phyloP scores from a whole-genome alignment of 345 rosid species.

The Salix koriyanagi region DNA sequence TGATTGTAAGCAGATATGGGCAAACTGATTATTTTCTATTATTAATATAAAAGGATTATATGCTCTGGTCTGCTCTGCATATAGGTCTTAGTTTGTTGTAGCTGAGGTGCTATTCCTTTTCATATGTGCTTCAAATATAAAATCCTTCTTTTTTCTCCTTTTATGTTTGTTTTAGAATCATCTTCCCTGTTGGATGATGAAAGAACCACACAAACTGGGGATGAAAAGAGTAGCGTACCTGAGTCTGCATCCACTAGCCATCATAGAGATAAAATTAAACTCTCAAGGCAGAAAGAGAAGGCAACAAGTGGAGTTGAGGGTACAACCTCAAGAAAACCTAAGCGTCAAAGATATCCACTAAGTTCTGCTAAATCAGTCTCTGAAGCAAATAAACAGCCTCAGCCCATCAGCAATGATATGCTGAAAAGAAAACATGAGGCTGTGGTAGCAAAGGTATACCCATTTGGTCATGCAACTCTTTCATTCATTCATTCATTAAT shows the following conservation, averaged over 20 bases:
- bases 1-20: background rate
- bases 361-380: slow-evolving; percentile 31
- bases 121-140: background rate
- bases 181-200: slow-evolving; percentile 68
- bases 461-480: background rate
- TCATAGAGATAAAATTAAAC: slow-evolving; percentile 38
- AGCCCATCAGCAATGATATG: slow-evolving; percentile 27
- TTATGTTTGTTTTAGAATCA: slow-evolving; percentile 47
- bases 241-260: slow-evolving; percentile 51
- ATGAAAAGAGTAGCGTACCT: slow-evolving; percentile 47
- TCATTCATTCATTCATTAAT: slow-evolving; percentile 2
- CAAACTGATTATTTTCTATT: background rate
- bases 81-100: background rate
- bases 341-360: slow-evolving; percentile 42
- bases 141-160: background rate
- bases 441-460: slow-evolving; percentile 36
- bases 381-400: slow-evolving; percentile 38
- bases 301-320: slow-evolving; percentile 36
- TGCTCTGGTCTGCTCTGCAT: background rate
- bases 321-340: slow-evolving; percentile 41
- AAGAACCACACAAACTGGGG: slow-evolving; percentile 37
- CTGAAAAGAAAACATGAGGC: slow-evolving; percentile 55
- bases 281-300: slow-evolving; percentile 40
- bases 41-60: background rate
- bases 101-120: background rate